Conservation (phyloP, 139 green algal species). For the Chlamydomonas applanata region DNA sequence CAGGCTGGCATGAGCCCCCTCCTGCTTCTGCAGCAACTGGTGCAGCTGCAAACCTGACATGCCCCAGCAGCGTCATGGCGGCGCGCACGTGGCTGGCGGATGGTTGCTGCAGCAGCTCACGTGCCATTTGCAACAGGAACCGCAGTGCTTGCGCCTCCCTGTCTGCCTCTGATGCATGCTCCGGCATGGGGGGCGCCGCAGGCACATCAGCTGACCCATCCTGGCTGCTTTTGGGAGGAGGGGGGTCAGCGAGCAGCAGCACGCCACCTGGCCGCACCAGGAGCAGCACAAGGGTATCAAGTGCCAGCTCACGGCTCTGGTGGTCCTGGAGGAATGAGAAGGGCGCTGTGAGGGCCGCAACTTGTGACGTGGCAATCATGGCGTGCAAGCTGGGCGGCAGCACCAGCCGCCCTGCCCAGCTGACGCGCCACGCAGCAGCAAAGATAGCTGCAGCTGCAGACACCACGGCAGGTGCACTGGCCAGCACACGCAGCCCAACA, state of each 20-base stretch:
- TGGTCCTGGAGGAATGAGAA: slow-evolving; percentile 17
- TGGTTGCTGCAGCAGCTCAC: neutral
- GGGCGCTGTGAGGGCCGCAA: neutral
- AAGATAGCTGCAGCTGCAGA: neutral
- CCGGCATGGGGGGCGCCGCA: neutral
- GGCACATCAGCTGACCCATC: neutral
- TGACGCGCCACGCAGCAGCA: neutral
- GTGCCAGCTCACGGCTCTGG: slow-evolving; percentile 13
- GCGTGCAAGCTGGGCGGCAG: neutral
- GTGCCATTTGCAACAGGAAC: neutral
- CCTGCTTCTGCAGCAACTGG: neutral
- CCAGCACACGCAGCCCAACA: neutral
- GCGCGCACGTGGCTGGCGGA: slow-evolving; percentile 5
- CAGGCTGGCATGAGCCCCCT: too few species aligned
- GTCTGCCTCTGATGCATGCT: too few species aligned
- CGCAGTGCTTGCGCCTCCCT: neutral
- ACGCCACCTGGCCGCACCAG: slow-evolving; percentile 2
- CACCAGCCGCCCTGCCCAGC: neutral
- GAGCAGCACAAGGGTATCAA: slow-evolving; percentile 13
- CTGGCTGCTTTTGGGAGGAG: neutral
- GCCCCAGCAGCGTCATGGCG: slow-evolving; percentile 8
- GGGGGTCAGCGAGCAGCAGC: neutral
- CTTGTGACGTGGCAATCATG: neutral
- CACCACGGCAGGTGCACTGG: neutral
- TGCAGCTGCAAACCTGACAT: neutral